Evolutionary conservation across 2,329 filamentous ascomycete genomes (phyloP), one percentile per base, ranked within the genome.

Genomic region (Cytospora leucostoma): DNA sequence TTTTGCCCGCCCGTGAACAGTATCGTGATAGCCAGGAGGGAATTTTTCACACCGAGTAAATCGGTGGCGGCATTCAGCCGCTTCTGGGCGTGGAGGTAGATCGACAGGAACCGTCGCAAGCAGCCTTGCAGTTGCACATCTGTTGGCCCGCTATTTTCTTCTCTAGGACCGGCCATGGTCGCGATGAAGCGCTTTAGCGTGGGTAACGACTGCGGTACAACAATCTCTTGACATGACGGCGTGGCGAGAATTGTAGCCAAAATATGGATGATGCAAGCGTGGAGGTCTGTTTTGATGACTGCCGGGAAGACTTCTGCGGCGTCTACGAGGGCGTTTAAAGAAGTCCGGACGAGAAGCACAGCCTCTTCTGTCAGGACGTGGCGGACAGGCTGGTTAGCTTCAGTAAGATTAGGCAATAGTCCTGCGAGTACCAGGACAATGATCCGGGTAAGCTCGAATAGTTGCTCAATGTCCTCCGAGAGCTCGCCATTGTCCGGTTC

Each of bases 241-340:
- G 93, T 97, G 15, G 91, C 90, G 13, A 99, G 84, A 63, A 97
- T 95, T 0, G 93, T 97, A 60, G 92, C 90, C 73, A 98, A 97
- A 61, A 98, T 97, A 78, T 99, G 93, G 56, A 99, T 85, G 68
- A 98, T 97, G 72, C 94, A 98, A 47, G 95, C 94, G 72, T 98
- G 93, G 7, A 99, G 83, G 74, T 99, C 95, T 11, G 93, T 94
- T 73, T 95, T 95, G 79, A 99, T 99, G 70, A 99, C 93, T 2
- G 91, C 88, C 0, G 96, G 96, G 77, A 99, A 99, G 17, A 98
- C 93, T 66, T 96, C 92, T 7, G 95, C 93, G 1, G 95, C 93
- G 72, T 98, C 92, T 4, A 98, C 95, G 1, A 99, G 85, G 1
- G 95, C 92, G 65, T 93, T 90, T 1, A 99, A 82, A 0, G 92